Evolutionary conservation across 805 yeast genomes (phyloP).

Genomic region (Debaryomyces castellii): DNA sequence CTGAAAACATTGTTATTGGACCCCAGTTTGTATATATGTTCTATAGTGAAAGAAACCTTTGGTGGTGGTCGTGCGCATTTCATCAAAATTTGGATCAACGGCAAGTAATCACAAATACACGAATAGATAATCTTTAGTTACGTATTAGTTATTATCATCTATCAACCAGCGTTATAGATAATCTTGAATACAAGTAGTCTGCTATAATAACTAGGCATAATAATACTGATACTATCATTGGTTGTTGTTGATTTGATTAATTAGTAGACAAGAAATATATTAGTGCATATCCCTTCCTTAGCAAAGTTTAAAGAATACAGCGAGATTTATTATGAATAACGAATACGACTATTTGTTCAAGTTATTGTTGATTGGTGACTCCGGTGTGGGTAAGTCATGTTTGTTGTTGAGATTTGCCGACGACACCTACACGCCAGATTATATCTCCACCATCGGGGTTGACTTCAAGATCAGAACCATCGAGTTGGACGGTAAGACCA

Average conservation of each 20-base stretch:
- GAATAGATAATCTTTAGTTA: not conserved
- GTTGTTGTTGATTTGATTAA: not conserved
- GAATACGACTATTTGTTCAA: slow-evolving; percentile 98
- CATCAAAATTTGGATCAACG: slow-evolving; percentile 1
- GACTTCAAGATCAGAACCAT: slow-evolving; percentile 89
- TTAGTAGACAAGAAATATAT: not conserved
- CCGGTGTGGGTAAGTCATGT: slow-evolving; percentile 98
- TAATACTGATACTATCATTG: not conserved
- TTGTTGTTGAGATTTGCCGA: slow-evolving; percentile 93
- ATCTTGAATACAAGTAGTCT: not conserved
- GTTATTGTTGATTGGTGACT: slow-evolving; percentile 92
- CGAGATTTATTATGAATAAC: slow-evolving; percentile 63
- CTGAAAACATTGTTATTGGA: too few relatives aligned
- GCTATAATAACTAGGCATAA: not conserved
- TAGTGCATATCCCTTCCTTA: slow-evolving; percentile 4
- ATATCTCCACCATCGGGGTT: slow-evolving; percentile 96
- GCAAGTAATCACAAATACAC: slow-evolving; percentile 1
- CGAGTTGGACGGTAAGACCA: slow-evolving; percentile 94
- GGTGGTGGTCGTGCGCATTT: not conserved
- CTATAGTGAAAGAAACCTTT: too few relatives aligned
- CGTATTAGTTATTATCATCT: not conserved
- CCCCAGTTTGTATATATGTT: too few relatives aligned
- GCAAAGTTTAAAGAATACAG: not conserved
- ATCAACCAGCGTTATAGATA: not conserved
- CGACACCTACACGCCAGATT: slow-evolving; percentile 94